Evolutionary conservation across 441 rosid species (phyloP).

Genomic region (Erysimum pusillum): DNA sequence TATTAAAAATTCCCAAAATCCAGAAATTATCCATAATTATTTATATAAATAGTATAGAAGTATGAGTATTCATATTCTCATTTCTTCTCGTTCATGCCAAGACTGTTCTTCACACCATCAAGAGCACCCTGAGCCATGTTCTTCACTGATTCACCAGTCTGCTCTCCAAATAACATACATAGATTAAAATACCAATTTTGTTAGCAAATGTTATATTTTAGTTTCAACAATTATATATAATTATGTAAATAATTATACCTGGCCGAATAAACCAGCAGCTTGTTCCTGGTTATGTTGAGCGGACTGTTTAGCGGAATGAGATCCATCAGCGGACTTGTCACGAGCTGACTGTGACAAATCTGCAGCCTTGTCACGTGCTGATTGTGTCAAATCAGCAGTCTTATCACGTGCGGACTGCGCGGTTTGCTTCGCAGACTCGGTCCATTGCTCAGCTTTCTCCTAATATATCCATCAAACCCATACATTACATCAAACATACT

Average conservation of each 20-base stretch:
- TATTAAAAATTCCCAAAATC: not conserved
- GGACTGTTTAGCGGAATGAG: slow-evolving; percentile 32
- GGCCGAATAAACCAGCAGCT: slow-evolving; percentile 44
- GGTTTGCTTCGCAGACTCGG: slow-evolving; percentile 44
- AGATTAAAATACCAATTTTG: not conserved
- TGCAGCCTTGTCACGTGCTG: slow-evolving; percentile 41
- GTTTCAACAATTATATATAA: not conserved
- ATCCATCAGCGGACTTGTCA: slow-evolving; percentile 32
- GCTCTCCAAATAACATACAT: not conserved
- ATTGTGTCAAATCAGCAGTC: slow-evolving; percentile 35
- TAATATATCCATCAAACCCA: slow-evolving; percentile 5
- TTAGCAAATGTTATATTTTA: not conserved
- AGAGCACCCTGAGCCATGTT: slow-evolving; percentile 56
- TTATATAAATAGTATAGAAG: slow-evolving; percentile 16
- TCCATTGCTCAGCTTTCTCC: slow-evolving; percentile 50
- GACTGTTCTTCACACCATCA: slow-evolving; percentile 50
- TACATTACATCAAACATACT: not conserved
- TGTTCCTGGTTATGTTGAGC: slow-evolving; percentile 42
- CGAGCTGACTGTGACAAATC: slow-evolving; percentile 25
- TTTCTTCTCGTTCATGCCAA: slow-evolving; percentile 49
- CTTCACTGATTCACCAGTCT: slow-evolving; percentile 53
- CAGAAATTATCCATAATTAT: slow-evolving; percentile 14
- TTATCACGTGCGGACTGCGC: slow-evolving; percentile 45
- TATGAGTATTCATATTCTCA: slow-evolving; percentile 14
- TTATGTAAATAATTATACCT: slow-evolving; percentile 23